Evolutionary conservation across 2,329 filamentous ascomycete species (phyloP).

Genomic region (Aspergillus fijiensis): DNA sequence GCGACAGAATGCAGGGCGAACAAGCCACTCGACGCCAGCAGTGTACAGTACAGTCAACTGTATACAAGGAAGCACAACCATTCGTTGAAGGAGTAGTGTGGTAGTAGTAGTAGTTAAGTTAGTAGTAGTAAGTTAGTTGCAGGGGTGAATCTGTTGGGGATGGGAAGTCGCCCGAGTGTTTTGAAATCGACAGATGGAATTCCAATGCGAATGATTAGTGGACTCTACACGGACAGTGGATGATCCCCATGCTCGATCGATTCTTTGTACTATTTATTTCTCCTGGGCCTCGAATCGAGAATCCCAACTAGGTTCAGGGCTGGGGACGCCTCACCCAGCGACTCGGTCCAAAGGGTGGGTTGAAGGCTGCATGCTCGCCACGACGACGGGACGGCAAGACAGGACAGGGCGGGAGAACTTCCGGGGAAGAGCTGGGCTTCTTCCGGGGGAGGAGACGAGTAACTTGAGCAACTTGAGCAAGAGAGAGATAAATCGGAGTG

Average conservation of each 20-base stretch:
- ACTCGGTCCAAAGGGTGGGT: background rate
- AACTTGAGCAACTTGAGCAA: background rate
- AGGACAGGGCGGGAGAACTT: conserved; percentile 9
- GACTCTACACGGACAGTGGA: background rate
- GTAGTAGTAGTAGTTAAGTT: too few relatives aligned
- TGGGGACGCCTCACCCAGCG: background rate
- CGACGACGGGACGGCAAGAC: conserved; percentile 15
- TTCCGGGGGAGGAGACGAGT: background rate
- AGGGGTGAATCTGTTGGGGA: background rate
- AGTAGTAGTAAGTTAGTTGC: background rate
- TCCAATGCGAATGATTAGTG: background rate
- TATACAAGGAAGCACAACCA: too few relatives aligned
- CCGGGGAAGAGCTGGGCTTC: background rate
- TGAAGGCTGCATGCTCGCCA: conserved; percentile 15
- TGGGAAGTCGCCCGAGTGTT: background rate
- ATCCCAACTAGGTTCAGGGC: background rate
- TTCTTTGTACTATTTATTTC: background rate
- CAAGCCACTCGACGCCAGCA: background rate
- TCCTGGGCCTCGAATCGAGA: background rate
- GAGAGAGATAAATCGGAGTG: background rate
- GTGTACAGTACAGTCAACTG: background rate
- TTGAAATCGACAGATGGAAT: background rate
- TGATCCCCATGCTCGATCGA: background rate
- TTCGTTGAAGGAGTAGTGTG: too few relatives aligned
- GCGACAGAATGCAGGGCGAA: background rate